phyloP scores from a whole-genome alignment of 176 grass and related monocot genomes.

The Oryza meyeriana region DNA sequence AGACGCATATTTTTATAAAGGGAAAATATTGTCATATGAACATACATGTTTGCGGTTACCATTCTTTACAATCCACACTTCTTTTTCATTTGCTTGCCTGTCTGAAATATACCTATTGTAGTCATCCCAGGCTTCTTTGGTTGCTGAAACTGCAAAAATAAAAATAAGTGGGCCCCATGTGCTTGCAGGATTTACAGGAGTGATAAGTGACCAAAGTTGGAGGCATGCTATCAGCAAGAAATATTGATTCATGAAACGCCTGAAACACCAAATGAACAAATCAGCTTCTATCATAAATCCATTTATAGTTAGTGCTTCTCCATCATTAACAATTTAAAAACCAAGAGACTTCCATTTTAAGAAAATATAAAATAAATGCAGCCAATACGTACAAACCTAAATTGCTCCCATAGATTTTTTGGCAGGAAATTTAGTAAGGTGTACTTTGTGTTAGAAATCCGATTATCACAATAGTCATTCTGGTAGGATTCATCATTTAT shows the following conservation, averaged over 20 bases:
- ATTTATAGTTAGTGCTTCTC: background rate
- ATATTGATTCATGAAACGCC: constrained; percentile 99
- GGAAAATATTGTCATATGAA: background rate
- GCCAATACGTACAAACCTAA: constrained; percentile 46
- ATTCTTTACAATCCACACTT: constrained; percentile 93
- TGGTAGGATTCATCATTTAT: constrained; percentile 95
- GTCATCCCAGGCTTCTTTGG: constrained; percentile 99
- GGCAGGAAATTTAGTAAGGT: constrained; percentile 86
- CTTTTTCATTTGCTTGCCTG: constrained; percentile 88
- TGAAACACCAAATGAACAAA: constrained; percentile 52
- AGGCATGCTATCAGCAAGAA: constrained; percentile 93
- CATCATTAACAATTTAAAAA: background rate
- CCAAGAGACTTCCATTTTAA: background rate
- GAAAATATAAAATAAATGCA: background rate
- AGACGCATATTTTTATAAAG: background rate
- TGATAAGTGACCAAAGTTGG: constrained; percentile 94
- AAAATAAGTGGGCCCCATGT: constrained; percentile 95
- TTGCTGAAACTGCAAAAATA: constrained; percentile 90
- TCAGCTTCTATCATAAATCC: constrained; percentile 17
- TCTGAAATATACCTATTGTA: constrained; percentile 94
- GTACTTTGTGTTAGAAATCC: constrained; percentile 89
- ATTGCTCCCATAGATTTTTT: constrained; percentile 98
- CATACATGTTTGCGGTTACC: constrained; percentile 83
- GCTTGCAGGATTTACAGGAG: constrained; percentile 95
- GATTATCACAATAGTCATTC: constrained; percentile 71